Evolutionary conservation across 225 moss, liverwort and hornwort species (phyloP), one percentile per base, ranked within the genome.

Genomic region (Pseudoscleropodium purum): DNA sequence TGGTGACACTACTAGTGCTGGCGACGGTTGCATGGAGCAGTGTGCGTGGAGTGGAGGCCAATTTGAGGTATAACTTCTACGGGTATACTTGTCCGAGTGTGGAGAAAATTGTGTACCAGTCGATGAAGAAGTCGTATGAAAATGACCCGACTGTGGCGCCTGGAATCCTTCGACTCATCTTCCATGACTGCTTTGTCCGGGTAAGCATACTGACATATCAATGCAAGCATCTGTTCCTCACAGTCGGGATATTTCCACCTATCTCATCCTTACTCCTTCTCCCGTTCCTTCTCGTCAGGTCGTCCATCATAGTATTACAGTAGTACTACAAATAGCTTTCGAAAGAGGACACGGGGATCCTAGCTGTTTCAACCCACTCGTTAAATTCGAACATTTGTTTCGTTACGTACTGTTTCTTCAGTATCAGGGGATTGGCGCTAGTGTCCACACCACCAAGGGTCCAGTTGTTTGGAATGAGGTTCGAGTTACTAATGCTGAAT

Each of bases 151-250:
- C 93, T 27, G 43, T 91, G 23, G 91, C 93, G 6, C 79, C 93
- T 26, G 93, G 90, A 49, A 23, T 93, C 37, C 90, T 93, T 23
- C 90, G 91, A 20, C 83, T 93, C 89, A 89, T 73, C 83, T 93
- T 93, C 86, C 93, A 93, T 57, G 93, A 93, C 74, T 93, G 91
- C 86, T 93, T 93, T 15, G 89, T 91, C 61, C 89, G 89, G 47
- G 91, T 91, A 66, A 76, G 87, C 82, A 17, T 36, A 24, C 56
- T 15, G 12, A 15, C 51, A 10, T 9, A 18, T n/a, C 30, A 75
- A 29, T 63, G 47, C 76, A 37, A n/a, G 64, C 47, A 26, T 52
- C 14, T 27, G 19, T 19, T n/a, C 6, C 24, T 84, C 70, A 15
- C 62, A 27, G 52, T 51, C 52, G 5, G 17, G 19, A 13, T 2